phyloP scores from a whole-genome alignment of 768 basidiomycete genomes.

The Mrakia gelida region DNA sequence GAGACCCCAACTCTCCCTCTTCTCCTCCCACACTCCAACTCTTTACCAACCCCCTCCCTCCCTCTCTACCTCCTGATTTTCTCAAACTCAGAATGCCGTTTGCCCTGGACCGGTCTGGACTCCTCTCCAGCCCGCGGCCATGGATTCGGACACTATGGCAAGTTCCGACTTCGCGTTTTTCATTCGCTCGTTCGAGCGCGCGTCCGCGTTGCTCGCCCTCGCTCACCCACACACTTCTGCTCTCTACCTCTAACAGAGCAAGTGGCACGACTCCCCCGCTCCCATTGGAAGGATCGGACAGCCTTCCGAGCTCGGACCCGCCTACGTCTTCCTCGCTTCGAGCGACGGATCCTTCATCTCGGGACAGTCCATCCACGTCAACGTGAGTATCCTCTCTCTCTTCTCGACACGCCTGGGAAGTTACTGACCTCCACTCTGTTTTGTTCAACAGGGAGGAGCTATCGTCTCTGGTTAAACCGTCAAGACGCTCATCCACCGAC shows the following conservation, averaged over 20 bases:
- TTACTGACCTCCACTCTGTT: no score
- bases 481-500: no score
- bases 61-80: not conserved
- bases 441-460: slow-evolving; percentile 35
- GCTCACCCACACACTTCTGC: no score
- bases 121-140: slow-evolving; percentile 44
- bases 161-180: no score
- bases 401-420: no score
- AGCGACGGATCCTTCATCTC: slow-evolving; percentile 43
- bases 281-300: slow-evolving; percentile 52
- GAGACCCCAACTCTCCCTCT: not conserved
- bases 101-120: slow-evolving; percentile 41
- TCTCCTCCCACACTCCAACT: not conserved
- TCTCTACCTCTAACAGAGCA: no score
- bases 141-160: slow-evolving; percentile 37
- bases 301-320: slow-evolving; percentile 54
- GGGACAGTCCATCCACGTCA: slow-evolving; percentile 44
- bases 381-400: slow-evolving; percentile 28
- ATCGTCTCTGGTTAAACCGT: slow-evolving; percentile 35
- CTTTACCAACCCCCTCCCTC: not conserved
- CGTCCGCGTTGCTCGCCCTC: no score
- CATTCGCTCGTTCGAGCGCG: no score
- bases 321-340: slow-evolving; percentile 56
- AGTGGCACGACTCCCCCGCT: slow-evolving; percentile 40
- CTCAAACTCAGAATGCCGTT: not conserved